Conservation (phyloP, 2,329 filamentous ascomycete species). For the Sphaerulina populicola region DNA sequence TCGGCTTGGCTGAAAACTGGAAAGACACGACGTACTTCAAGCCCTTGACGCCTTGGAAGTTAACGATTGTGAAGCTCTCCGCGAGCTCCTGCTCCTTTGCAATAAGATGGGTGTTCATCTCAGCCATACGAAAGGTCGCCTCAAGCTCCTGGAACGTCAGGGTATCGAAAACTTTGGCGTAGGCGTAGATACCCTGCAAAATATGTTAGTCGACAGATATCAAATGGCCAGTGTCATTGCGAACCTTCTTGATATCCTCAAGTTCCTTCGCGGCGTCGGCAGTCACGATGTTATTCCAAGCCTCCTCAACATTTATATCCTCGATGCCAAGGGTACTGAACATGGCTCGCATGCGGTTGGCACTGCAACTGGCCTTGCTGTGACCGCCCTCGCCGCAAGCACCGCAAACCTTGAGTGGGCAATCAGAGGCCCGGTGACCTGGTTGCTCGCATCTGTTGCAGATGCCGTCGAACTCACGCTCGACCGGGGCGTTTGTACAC, state of each 20-base stretch:
- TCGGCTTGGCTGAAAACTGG: slow-evolving; percentile 41
- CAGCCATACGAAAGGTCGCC: slow-evolving; percentile 48
- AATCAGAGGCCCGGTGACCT: slow-evolving; percentile 55
- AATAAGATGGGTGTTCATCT: slow-evolving; percentile 54
- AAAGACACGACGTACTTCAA: slow-evolving; percentile 46
- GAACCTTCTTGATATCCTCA: slow-evolving; percentile 52
- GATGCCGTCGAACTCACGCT: slow-evolving; percentile 46
- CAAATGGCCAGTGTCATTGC: slow-evolving; percentile 26
- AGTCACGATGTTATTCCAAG: slow-evolving; percentile 50
- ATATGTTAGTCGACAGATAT: slow-evolving; percentile 6
- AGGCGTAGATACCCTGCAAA: slow-evolving; percentile 38
- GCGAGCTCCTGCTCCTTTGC: slow-evolving; percentile 50
- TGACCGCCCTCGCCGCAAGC: slow-evolving; percentile 57
- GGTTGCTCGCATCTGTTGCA: slow-evolving; percentile 51
- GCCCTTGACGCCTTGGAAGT: slow-evolving; percentile 56
- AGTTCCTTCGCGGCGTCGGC: slow-evolving; percentile 51
- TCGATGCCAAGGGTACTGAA: slow-evolving; percentile 36
- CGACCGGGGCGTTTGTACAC: slow-evolving; percentile 50
- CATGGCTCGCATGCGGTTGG: slow-evolving; percentile 51
- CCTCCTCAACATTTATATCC: slow-evolving; percentile 42
- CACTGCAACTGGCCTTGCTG: slow-evolving; percentile 48
- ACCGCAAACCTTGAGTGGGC: slow-evolving; percentile 51
- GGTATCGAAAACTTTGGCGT: slow-evolving; percentile 53
- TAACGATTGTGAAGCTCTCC: slow-evolving; percentile 59
- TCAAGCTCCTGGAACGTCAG: slow-evolving; percentile 56